These are phyloP conservation scores for Lentinula sp. DNA, from an alignment of 768 basidiomycete genomes.

Conservation along the genomic window DNA sequence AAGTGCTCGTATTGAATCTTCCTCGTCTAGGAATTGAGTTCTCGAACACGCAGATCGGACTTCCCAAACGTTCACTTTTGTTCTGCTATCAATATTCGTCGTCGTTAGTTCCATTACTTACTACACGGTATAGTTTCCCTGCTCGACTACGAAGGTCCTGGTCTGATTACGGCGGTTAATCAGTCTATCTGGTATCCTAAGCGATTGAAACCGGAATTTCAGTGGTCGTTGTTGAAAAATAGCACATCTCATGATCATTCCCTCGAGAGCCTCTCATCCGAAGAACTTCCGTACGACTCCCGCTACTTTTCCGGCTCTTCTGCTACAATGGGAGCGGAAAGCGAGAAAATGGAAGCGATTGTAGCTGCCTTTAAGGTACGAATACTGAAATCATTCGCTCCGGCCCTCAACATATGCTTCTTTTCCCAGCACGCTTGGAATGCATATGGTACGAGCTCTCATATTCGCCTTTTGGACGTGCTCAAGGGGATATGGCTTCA, in stretches of 20 bases:
- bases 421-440: constrained; percentile 49
- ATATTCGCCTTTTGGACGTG: neutral
- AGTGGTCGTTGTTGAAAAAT: too few species aligned
- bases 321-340: constrained; percentile 28
- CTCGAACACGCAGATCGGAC: neutral
- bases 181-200: neutral
- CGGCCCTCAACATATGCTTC: constrained; percentile 1
- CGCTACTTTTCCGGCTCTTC: constrained; percentile 1
- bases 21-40: too few species aligned
- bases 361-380: constrained; percentile 58
- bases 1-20: neutral
- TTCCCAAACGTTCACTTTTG: neutral
- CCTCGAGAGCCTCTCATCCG: neutral
- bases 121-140: neutral
- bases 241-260: neutral
- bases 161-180: neutral
- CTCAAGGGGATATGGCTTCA: constrained; percentile 18
- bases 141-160: neutral
- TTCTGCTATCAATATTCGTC: neutral
- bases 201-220: neutral
- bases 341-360: constrained; percentile 44
- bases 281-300: neutral
- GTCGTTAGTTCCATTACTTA: neutral
- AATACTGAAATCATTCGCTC: neutral
- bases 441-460: constrained; percentile 46